Conservation (phyloP, 805 yeast species). For the Ogataea chonburiensis region DNA sequence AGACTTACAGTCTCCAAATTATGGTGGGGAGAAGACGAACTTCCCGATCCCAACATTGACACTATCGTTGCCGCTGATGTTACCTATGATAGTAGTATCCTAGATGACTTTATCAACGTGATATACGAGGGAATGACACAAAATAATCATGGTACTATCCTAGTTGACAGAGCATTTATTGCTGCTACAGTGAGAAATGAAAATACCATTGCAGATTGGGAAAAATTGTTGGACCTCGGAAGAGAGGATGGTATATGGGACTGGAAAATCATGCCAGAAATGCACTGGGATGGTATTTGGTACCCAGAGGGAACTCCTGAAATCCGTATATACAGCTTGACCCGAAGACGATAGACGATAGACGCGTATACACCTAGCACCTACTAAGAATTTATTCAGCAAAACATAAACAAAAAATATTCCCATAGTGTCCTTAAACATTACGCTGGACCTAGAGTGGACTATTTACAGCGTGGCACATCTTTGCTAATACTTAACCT, state of each 20-base stretch:
- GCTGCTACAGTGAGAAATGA: conserved; percentile 77
- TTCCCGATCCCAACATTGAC: conserved; percentile 42
- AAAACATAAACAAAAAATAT: conserved; percentile 17
- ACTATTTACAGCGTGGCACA: not conserved
- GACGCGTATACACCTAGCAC: conserved; percentile 9
- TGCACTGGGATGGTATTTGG: conserved; percentile 17
- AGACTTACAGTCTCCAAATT: conserved; percentile 38
- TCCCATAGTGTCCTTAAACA: not conserved
- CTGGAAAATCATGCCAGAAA: conserved; percentile 23
- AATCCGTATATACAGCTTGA: conserved; percentile 26
- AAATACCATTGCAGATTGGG: conserved; percentile 47
- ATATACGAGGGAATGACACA: conserved; percentile 38
- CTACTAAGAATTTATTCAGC: conserved; percentile 6
- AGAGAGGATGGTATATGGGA: conserved; percentile 25
- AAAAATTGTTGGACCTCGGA: conserved; percentile 33
- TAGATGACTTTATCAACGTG: conserved; percentile 54
- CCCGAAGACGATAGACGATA: conserved; percentile 19
- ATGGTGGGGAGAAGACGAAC: conserved; percentile 58
- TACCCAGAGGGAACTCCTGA: conserved; percentile 26
- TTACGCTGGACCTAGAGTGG: conserved; percentile 3
- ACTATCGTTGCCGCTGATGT: conserved; percentile 82
- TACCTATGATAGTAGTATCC: conserved; percentile 68
- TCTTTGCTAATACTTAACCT: not conserved
- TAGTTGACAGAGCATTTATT: conserved; percentile 36
- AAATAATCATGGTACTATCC: conserved; percentile 13